A percentile compares a stretch with the other conserved stretches of the same genome.
phyloP scores from a whole-genome alignment of 345 rosid species.

The Anastatica hierochuntica region DNA sequence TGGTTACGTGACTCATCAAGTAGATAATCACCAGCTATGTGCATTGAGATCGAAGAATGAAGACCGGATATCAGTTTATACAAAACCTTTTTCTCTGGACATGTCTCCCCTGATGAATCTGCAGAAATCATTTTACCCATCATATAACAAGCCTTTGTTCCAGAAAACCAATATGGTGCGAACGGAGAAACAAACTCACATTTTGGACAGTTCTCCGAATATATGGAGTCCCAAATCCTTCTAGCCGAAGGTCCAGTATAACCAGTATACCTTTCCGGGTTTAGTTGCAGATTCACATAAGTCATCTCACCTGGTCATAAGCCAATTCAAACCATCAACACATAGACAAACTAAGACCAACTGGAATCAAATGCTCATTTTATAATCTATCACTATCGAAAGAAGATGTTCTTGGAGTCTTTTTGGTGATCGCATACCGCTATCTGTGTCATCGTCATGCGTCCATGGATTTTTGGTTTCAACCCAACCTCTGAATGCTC shows the following conservation, averaged over 20 bases:
- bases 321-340: background rate
- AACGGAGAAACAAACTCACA: slow-evolving; percentile 33
- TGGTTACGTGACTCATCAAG: slow-evolving; percentile 64
- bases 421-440: slow-evolving; percentile 35
- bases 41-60: slow-evolving; percentile 94
- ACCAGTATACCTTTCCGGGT: slow-evolving; percentile 86
- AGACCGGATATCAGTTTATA: slow-evolving; percentile 97
- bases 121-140: slow-evolving; percentile 8
- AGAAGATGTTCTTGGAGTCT: no score
- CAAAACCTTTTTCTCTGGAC: slow-evolving; percentile 79
- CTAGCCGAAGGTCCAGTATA: slow-evolving; percentile 82
- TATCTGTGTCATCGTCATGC: slow-evolving; percentile 89
- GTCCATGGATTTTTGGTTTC: slow-evolving; percentile 96
- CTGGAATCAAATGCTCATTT: no score
- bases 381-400: no score
- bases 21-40: slow-evolving; percentile 82
- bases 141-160: background rate
- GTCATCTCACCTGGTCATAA: slow-evolving; percentile 66
- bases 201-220: slow-evolving; percentile 83
- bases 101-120: slow-evolving; percentile 75
- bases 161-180: background rate
- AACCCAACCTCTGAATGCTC: slow-evolving; percentile 81
- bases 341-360: background rate
- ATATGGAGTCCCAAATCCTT: slow-evolving; percentile 94
- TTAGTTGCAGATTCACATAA: slow-evolving; percentile 80